Percentiles rank a stretch among this genome's conserved stretches.
Evolutionary conservation across 140 eudicot species (phyloP).

Genomic region (Stevia rebaudiana): DNA sequence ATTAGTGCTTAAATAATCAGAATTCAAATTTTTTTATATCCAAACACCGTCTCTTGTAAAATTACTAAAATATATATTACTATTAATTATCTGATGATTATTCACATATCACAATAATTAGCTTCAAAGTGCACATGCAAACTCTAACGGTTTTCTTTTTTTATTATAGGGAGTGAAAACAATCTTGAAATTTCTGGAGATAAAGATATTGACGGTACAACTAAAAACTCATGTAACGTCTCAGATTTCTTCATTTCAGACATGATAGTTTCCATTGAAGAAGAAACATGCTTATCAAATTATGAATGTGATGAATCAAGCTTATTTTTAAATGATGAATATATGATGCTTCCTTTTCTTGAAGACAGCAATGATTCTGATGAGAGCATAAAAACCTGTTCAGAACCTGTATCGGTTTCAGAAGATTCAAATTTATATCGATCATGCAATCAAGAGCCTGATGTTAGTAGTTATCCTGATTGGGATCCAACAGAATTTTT

Average conservation of each 20-base stretch:
- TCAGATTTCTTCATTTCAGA: constrained; percentile 84
- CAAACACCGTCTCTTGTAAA: background rate
- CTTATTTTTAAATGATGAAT: constrained; percentile 50
- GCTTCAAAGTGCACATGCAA: background rate
- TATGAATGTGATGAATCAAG: constrained; percentile 54
- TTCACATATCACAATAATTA: background rate
- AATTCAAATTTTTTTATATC: background rate
- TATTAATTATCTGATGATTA: background rate
- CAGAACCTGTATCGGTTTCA: constrained; percentile 35
- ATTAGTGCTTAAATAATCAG: background rate
- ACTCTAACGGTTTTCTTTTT: background rate
- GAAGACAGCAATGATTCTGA: constrained; percentile 47
- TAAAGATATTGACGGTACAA: constrained; percentile 19
- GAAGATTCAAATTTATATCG: constrained; percentile 62
- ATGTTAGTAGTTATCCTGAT: constrained; percentile 39
- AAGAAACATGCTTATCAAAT: constrained; percentile 41
- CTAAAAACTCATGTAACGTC: constrained; percentile 49
- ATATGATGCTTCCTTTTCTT: constrained; percentile 56
- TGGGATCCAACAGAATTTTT: constrained; percentile 63
- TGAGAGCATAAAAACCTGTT: constrained; percentile 32
- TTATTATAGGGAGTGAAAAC: constrained; percentile 43
- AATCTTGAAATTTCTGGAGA: constrained; percentile 39
- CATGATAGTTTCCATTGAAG: constrained; percentile 60
- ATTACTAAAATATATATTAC: background rate
- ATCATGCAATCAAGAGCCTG: constrained; percentile 53